Base-by-base conservation (phyloP, 2,329 filamentous ascomycete genomes). In the Domatiomyces catenatus region DNA sequence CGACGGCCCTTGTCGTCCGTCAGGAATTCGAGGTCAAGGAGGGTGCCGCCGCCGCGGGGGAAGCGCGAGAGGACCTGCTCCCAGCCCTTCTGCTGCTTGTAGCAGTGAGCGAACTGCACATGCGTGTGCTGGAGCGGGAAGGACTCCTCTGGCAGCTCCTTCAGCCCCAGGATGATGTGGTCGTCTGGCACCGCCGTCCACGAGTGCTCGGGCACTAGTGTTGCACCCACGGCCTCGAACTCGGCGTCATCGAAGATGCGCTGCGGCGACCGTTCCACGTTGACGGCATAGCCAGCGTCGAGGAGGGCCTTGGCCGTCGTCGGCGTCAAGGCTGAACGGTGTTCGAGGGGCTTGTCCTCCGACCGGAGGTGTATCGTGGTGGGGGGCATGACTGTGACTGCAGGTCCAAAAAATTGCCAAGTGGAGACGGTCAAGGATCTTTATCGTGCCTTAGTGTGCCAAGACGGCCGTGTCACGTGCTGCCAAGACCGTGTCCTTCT, bases 1-100 rank as follows among this genome's bases (percentile, higher is more conserved):
- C 67, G 63, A 77, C 84, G 74, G 39, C 84, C 84, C 26, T 71
- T 74, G 56, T 81, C 77, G 58, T 93, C 83, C 42, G 79, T 77
- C 39, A 95, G 73, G 65, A 94, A 95, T 65, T 94, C 89, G 39
- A 95, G 76, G 62, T 95, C 89, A 52, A 88, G 78, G 12, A 95
- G 77, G 0, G 78, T 82, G 58, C 86, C 86, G 50, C 80, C 79
- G 52, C 86, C 87, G 20, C 79, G 76, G 24, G 84, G 76, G 66
- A 88, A 95, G 50, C 89, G 77, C 51, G 80, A 75, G n/a, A 94
- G 78, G 5, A 87, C 84, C 43, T 77, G 75, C 52, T 86, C 79
- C 86, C 86, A 94, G 24, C 83, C 83, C 24, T 70, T 78, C 69
- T 92, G 86, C 58, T 77, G 69, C 75, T 88, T 87, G 71, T 81